Evolutionary conservation across 306 rosid genomes (phyloP).

Genomic region (Acacia acuminata): DNA sequence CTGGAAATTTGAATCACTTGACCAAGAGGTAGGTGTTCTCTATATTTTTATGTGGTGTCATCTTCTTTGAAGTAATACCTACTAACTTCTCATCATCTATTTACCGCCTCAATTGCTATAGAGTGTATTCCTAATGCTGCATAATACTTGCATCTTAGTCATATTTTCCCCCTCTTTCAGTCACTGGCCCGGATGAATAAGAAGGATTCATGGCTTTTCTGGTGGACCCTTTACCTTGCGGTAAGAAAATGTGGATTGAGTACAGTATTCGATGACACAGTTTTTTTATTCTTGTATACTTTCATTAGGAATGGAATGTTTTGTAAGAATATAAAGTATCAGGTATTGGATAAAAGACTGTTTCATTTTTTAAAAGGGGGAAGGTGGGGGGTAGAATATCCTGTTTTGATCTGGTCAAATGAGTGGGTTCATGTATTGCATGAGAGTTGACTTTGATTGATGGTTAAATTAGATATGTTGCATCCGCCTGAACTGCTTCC

Average conservation of each 20-base stretch:
- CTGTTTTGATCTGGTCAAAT: background rate
- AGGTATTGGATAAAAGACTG: background rate
- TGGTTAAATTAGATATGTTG: background rate
- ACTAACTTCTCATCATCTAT: background rate
- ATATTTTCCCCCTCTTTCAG: conserved; percentile 39
- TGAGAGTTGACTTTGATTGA: background rate
- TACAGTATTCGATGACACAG: background rate
- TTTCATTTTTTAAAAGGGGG: background rate
- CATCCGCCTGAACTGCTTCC: background rate
- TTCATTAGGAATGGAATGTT: background rate
- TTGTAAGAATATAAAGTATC: background rate
- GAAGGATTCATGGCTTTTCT: conserved; percentile 96
- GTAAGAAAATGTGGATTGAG: background rate
- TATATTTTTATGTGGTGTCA: background rate
- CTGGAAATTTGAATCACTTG: conserved; percentile 53
- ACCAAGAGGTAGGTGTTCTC: conserved; percentile 57
- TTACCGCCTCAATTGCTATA: conserved; percentile 2
- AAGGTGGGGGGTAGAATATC: background rate
- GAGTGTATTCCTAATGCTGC: conserved; percentile 20
- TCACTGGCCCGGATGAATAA: conserved; percentile 95
- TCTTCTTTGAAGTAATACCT: conserved; percentile 6
- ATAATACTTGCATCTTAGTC: conserved; percentile 18
- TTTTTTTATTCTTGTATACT: background rate
- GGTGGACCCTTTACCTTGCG: conserved; percentile 93
- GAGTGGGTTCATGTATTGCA: conserved; percentile 17